These are phyloP conservation scores for Cystobasidium ongulense DNA, from an alignment of 768 basidiomycete genomes.

Conservation along the genomic window DNA sequence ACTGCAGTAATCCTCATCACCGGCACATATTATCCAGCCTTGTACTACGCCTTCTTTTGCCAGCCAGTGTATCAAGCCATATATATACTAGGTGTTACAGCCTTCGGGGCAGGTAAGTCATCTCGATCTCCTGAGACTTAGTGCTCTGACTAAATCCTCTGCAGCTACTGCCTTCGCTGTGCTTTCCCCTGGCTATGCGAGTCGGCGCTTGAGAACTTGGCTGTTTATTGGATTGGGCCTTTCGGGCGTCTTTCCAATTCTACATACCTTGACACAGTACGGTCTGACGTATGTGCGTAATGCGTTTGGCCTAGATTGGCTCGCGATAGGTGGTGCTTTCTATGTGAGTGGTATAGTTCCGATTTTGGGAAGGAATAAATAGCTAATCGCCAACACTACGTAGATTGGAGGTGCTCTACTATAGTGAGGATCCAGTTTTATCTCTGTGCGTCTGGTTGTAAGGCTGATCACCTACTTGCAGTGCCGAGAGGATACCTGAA, in stretches of 20 bases:
- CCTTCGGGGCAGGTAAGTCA: slow-evolving; percentile 3
- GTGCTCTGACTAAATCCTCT: not conserved
- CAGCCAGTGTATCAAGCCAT: not conserved
- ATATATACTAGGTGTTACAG: slow-evolving; percentile 26
- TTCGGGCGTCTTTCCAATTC: slow-evolving; percentile 59
- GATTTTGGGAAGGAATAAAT: not conserved
- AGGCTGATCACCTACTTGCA: not conserved
- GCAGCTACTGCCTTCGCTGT: slow-evolving; percentile 65
- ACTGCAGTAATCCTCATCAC: slow-evolving; percentile 45
- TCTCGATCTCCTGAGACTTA: not conserved
- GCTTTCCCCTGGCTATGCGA: slow-evolving; percentile 66
- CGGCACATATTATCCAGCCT: slow-evolving; percentile 28
- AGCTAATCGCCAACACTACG: not conserved
- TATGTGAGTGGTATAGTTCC: slow-evolving; percentile 51
- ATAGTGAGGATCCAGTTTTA: slow-evolving; percentile 9
- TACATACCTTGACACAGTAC: slow-evolving; percentile 57
- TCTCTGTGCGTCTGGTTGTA: not conserved
- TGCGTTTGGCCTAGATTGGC: slow-evolving; percentile 65
- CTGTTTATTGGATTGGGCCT: slow-evolving; percentile 75
- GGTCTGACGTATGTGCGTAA: slow-evolving; percentile 52
- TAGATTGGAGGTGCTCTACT: slow-evolving; percentile 22
- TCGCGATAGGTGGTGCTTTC: slow-evolving; percentile 59
- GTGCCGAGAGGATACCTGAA: slow-evolving; percentile 32
- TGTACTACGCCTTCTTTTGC: slow-evolving; percentile 32
- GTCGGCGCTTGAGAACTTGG: slow-evolving; percentile 66